phyloP scores from a whole-genome alignment of 2,329 filamentous ascomycete genomes.

The Fusarium sp. region DNA sequence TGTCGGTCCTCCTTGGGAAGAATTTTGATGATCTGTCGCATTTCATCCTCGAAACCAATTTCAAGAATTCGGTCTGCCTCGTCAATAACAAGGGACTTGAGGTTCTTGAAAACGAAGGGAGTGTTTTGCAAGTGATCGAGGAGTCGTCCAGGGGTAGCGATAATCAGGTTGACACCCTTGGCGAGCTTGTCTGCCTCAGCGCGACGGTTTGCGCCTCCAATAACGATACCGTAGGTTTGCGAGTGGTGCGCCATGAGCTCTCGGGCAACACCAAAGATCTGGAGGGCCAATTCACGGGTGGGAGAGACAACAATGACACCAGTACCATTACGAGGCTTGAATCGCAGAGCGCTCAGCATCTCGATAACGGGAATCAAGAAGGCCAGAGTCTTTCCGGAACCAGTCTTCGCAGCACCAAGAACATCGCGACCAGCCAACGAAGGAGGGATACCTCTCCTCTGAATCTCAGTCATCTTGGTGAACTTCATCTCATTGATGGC shows the following conservation, averaged over 20 bases:
- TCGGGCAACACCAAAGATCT: conserved; percentile 95
- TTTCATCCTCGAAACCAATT: conserved; percentile 98
- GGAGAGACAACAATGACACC: conserved; percentile 94
- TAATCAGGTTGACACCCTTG: conserved; percentile 94
- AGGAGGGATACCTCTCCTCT: conserved; percentile 88
- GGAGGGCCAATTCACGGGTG: conserved; percentile 92
- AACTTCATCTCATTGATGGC: conserved; percentile 94
- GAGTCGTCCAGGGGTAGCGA: conserved; percentile 92
- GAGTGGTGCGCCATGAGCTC: conserved; percentile 95
- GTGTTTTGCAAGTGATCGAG: conserved; percentile 97
- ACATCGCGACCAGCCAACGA: conserved; percentile 92
- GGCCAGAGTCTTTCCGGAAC: conserved; percentile 94
- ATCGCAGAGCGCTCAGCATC: conserved; percentile 89
- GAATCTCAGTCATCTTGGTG: conserved; percentile 95
- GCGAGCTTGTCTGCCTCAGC: conserved; percentile 94
- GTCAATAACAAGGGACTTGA: conserved; percentile 93
- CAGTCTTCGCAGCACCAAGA: conserved; percentile 94
- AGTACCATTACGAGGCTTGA: conserved; percentile 95
- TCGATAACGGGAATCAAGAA: conserved; percentile 96
- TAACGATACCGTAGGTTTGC: conserved; percentile 95
- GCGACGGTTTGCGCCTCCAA: conserved; percentile 91
- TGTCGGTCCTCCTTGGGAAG: conserved; percentile 89
- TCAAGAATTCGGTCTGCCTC: conserved; percentile 97
- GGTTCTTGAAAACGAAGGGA: conserved; percentile 91
- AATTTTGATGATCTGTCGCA: conserved; percentile 96